These are phyloP conservation scores for Phascolomyces articulosus DNA, from an alignment of 371 early-diverging fungal species.

Conservation along the genomic window DNA sequence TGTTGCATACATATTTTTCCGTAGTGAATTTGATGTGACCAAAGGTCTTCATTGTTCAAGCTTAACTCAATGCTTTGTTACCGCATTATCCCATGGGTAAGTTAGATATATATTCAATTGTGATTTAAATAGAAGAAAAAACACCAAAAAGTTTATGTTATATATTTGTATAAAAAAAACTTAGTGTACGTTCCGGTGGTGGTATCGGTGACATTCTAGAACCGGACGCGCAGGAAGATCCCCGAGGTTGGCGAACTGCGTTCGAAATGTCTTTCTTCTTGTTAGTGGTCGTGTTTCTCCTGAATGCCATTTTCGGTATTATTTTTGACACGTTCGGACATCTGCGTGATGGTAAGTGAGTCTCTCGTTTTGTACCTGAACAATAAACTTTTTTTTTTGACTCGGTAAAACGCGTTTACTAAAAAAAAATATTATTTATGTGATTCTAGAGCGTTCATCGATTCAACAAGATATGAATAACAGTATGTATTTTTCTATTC, in stretches of 20 bases:
- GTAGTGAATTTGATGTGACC: conserved; percentile 46
- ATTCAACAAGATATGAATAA: conserved; percentile 56
- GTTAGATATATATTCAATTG: neutral
- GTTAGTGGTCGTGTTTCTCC: conserved; percentile 57
- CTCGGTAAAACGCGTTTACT: neutral
- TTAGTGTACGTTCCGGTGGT: conserved; percentile 54
- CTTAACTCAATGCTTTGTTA: conserved; percentile 52
- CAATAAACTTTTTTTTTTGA: too few relatives aligned
- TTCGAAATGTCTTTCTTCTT: conserved; percentile 62
- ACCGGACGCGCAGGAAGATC: conserved; percentile 31
- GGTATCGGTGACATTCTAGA: conserved; percentile 60
- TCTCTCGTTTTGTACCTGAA: neutral
- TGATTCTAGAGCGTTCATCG: conserved; percentile 43
- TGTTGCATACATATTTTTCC: conserved; percentile 55
- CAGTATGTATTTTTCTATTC: conserved; percentile 23
- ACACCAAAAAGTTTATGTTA: neutral
- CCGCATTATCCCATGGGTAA: conserved; percentile 56
- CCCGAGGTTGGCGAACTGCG: conserved; percentile 49
- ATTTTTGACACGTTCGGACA: conserved; percentile 67
- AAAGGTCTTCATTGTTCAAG: conserved; percentile 54
- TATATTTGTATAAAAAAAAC: too few relatives aligned
- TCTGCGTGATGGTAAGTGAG: conserved; percentile 52
- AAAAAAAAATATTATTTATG: neutral
- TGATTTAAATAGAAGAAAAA: too few relatives aligned
- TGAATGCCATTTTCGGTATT: conserved; percentile 67